Base-by-base conservation (phyloP, 2,329 filamentous ascomycete genomes). In the Xylariaceae sp. region DNA sequence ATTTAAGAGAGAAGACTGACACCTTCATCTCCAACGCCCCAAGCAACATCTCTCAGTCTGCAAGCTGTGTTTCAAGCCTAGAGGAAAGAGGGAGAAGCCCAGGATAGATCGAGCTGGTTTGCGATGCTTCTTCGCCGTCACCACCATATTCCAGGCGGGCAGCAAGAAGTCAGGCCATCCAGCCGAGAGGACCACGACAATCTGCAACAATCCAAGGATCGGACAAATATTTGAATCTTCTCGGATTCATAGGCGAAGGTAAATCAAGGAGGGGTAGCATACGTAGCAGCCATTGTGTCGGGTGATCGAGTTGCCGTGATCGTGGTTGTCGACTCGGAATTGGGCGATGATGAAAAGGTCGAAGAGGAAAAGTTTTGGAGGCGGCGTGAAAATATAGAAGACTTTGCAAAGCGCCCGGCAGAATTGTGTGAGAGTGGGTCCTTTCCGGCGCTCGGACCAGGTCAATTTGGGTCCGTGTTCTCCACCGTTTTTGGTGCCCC, bases 161-260 rank as follows among this genome's bases (percentile, higher is more conserved):
- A 69, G 69, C 75, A 76, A 67, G 59, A 60, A 62, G 60, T 76
- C 75, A 77, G 67, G 68, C 67, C 67, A 75, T 82, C 87, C 86
- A 91, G 88, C 68, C 86, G 85, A 90, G 86, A 88, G 86, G 86
- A 90, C 88, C 82, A 84, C 85, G 83, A 89, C 88, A 90, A 90
- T 88, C 86, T 85, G 78, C 80, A 77, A 79, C 74, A 73, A 74
- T 78, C 77, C 80, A 78, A 78, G 42, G 74, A 80, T 80, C 79
- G 77, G 80, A 77, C 73, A 69, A 67, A 72, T 62, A 53, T 55
- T 65, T 61, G 64, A 68, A 73, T 71, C 75, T 72, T 70, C 73
- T 69, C 70, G 73, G 18, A 49, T 23, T 52, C 56, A 51, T 55
- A 74, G 78, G 54, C 39, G 53, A 47, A 60, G 61, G 9, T 50